Conservation (phyloP, 768 basidiomycete genomes). For the Auricularia heimuer region DNA sequence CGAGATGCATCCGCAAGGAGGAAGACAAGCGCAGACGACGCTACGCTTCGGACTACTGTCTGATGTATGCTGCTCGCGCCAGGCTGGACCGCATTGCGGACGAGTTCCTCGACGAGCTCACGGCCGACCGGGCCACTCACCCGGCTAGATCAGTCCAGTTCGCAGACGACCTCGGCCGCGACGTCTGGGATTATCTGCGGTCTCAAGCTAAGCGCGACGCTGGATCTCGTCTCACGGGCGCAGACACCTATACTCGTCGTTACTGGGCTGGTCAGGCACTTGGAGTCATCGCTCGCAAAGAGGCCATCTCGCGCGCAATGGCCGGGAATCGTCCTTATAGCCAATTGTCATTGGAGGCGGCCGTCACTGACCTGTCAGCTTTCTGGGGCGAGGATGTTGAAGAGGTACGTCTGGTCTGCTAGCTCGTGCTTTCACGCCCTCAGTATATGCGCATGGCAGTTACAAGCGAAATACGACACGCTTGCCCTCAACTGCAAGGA, state of each 20-base stretch:
- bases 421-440: neutral
- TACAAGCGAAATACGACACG: neutral
- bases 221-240: neutral
- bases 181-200: slow-evolving; percentile 40
- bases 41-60: neutral
- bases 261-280: slow-evolving; percentile 43
- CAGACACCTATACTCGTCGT: slow-evolving; percentile 26
- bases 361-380: slow-evolving; percentile 40
- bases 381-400: slow-evolving; percentile 38
- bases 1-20: slow-evolving; percentile 30
- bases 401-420: slow-evolving; percentile 25
- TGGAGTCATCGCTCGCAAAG: slow-evolving; percentile 32
- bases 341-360: slow-evolving; percentile 31
- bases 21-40: slow-evolving; percentile 17
- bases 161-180: slow-evolving; percentile 33
- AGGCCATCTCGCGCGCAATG: slow-evolving; percentile 22
- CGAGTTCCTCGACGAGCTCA: slow-evolving; percentile 31
- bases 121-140: slow-evolving; percentile 19
- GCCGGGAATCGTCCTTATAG: slow-evolving; percentile 5
- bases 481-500: neutral
- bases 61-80: slow-evolving; percentile 35
- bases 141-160: slow-evolving; percentile 30
- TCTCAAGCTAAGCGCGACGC: neutral
- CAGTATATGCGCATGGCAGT: neutral
- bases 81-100: slow-evolving; percentile 35